Evolutionary conservation across 2,329 filamentous ascomycete species (phyloP).

Genomic region (Monosporascus sp.): DNA sequence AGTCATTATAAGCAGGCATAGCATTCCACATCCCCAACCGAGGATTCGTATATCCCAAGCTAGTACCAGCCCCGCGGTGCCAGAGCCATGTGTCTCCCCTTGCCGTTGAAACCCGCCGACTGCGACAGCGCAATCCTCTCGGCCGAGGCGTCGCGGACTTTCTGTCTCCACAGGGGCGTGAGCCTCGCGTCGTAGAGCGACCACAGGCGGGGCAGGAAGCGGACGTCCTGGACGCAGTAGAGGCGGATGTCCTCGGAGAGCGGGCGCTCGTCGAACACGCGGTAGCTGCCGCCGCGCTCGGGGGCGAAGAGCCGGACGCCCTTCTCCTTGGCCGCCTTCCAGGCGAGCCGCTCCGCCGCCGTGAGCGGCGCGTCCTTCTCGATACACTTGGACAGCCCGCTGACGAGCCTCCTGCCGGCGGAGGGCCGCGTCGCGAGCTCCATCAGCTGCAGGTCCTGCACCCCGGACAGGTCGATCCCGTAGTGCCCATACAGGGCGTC

Average conservation of each 20-base stretch:
- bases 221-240: constrained; percentile 46
- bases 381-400: constrained; percentile 27
- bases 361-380: constrained; percentile 18
- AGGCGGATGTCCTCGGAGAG: constrained; percentile 30
- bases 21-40: too few relatives aligned
- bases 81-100: constrained; percentile 24
- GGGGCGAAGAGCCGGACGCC: constrained; percentile 35
- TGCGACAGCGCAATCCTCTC: constrained; percentile 27
- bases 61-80: constrained; percentile 18
- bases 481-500: constrained; percentile 48
- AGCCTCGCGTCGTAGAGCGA: constrained; percentile 22
- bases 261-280: constrained; percentile 44
- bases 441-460: constrained; percentile 54
- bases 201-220: constrained; percentile 32
- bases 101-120: constrained; percentile 16
- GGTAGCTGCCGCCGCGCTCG: constrained; percentile 37
- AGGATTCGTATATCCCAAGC: too few relatives aligned
- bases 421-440: constrained; percentile 34
- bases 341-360: constrained; percentile 14
- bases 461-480: constrained; percentile 34
- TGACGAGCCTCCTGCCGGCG: constrained; percentile 8
- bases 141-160: constrained; percentile 20
- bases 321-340: constrained; percentile 31
- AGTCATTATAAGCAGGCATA: too few relatives aligned
- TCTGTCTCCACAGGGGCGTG: constrained; percentile 9